Percentiles rank a stretch among this genome's conserved stretches.
Evolutionary conservation across 2,329 filamentous ascomycete species (phyloP).

Genomic region (Dendryphion nanum): DNA sequence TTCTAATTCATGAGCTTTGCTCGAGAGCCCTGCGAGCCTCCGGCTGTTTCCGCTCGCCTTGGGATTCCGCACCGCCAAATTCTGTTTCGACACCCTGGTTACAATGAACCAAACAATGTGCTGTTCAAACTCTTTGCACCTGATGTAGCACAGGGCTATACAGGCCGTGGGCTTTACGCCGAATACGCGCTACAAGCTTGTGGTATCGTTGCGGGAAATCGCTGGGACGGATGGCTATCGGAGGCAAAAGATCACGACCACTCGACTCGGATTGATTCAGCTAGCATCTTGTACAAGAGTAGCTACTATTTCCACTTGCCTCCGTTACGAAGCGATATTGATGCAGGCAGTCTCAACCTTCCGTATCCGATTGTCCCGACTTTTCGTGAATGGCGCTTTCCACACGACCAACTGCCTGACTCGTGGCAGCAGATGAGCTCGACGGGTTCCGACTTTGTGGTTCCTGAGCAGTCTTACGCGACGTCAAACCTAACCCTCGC

Average conservation of each 20-base stretch:
- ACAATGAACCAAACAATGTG: slow-evolving; percentile 7
- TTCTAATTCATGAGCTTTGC: slow-evolving; percentile 3
- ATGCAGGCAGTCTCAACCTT: slow-evolving; percentile 4
- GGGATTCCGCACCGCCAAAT: slow-evolving; percentile 1
- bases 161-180: slow-evolving; percentile 3
- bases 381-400: slow-evolving; percentile 10
- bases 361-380: slow-evolving; percentile 10
- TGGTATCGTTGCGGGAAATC: slow-evolving; percentile 6
- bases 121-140: slow-evolving; percentile 8
- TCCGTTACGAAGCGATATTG: background rate
- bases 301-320: background rate
- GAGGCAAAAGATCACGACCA: slow-evolving; percentile 4
- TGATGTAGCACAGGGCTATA: slow-evolving; percentile 1
- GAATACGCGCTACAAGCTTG: slow-evolving; percentile 4
- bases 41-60: background rate
- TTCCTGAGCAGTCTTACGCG: background rate
- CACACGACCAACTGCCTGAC: slow-evolving; percentile 5
- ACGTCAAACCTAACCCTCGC: slow-evolving; percentile 1
- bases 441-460: background rate
- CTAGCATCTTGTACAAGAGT: background rate
- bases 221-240: slow-evolving; percentile 7
- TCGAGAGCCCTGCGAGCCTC: slow-evolving; percentile 1
- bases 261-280: background rate
- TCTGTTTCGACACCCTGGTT: slow-evolving; percentile 7
- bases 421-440: slow-evolving; percentile 3